phyloP scores from a whole-genome alignment of 371 early-diverging fungal species.

The Zychaea mexicana region DNA sequence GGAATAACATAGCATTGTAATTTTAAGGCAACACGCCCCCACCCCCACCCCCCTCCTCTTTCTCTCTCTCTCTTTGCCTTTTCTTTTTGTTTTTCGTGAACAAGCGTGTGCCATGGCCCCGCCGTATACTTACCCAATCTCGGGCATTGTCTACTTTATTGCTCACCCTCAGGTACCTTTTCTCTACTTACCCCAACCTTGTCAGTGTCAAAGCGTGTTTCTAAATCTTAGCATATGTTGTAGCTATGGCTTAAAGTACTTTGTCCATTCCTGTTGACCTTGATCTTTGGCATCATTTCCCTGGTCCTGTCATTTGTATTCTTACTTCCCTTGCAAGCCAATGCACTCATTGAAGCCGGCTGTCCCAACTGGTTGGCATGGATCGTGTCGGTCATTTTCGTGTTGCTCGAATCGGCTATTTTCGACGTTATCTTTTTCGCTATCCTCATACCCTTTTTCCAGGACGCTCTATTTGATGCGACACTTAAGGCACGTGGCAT shows the following conservation, averaged over 20 bases:
- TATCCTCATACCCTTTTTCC: conserved; percentile 55
- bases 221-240: no score
- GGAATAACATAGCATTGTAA: no score
- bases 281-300: conserved; percentile 35
- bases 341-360: conserved; percentile 50
- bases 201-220: not conserved
- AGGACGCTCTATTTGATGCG: conserved; percentile 58
- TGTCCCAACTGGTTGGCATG: conserved; percentile 60
- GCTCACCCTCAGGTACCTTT: conserved; percentile 52
- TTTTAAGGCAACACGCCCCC: no score
- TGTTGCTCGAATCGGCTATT: conserved; percentile 53
- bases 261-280: conserved; percentile 43
- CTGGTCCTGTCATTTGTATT: conserved; percentile 42
- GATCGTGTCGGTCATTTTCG: conserved; percentile 56
- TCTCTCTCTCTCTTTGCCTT: not conserved
- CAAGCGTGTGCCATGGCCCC: conserved; percentile 24
- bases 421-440: conserved; percentile 53
- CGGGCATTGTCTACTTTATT: conserved; percentile 51
- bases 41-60: no score
- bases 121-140: conserved; percentile 50
- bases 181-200: not conserved
- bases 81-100: not conserved
- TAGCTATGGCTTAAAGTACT: conserved; percentile 44
- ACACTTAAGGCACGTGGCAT: conserved; percentile 52
- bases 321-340: conserved; percentile 48